A percentile compares a stretch with the other conserved stretches of the same genome.
phyloP scores from a whole-genome alignment of 768 basidiomycete species.

The Leccinum uliginosum region DNA sequence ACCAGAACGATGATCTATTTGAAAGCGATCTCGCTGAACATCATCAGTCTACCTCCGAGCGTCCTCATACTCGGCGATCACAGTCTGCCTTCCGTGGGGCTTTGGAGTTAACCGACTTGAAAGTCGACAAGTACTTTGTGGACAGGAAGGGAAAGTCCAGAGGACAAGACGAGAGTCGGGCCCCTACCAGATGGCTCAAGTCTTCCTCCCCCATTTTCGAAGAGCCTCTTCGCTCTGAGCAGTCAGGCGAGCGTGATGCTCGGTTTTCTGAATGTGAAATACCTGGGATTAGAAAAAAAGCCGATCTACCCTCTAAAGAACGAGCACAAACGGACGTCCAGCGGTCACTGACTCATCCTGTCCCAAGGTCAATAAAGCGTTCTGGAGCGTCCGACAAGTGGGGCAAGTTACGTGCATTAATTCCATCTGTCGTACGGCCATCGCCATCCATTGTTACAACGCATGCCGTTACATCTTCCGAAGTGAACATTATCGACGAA shows the following conservation, averaged over 20 bases:
- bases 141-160: constrained; percentile 56
- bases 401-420: constrained; percentile 59
- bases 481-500: constrained; percentile 78
- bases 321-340: constrained; percentile 8
- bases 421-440: constrained; percentile 50
- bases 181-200: constrained; percentile 52
- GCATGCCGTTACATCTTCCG: constrained; percentile 45
- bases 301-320: constrained; percentile 3
- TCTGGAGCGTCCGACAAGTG: constrained; percentile 43
- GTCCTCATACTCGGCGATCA: constrained; percentile 14
- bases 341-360: constrained; percentile 27
- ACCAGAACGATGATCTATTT: constrained; percentile 24
- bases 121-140: constrained; percentile 32
- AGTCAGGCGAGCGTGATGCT: constrained; percentile 24
- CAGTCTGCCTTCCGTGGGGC: constrained; percentile 58
- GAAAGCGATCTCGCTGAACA: constrained; percentile 34
- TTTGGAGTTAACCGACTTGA: constrained; percentile 41
- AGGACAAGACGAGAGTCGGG: constrained; percentile 48
- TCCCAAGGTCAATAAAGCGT: constrained; percentile 17
- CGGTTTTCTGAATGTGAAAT: constrained; percentile 11
- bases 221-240: constrained; percentile 18
- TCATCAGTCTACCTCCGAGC: constrained; percentile 29
- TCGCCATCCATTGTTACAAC: constrained; percentile 31
- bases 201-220: constrained; percentile 36
- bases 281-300: neutral